Evolutionary conservation across 305 asterid genomes (phyloP).

Genomic region (Fraxinus velutina): DNA sequence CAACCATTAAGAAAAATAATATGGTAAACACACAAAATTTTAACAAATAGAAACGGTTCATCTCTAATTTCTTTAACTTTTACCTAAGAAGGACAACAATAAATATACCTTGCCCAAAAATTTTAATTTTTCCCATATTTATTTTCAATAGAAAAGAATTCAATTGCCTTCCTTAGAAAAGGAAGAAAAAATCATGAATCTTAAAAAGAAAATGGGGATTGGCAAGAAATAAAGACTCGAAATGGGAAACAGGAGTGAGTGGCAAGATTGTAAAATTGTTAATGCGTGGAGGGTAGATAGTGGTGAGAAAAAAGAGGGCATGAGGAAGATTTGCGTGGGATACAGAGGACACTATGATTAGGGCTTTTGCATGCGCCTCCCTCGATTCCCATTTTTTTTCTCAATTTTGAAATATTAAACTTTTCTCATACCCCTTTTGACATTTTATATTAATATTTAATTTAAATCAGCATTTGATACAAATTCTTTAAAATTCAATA

Average conservation of each 20-base stretch:
- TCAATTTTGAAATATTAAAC: background rate
- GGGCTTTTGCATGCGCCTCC: constrained; percentile 51
- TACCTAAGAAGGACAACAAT: background rate
- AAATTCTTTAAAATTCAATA: too few species aligned
- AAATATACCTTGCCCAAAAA: background rate
- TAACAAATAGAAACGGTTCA: background rate
- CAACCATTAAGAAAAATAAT: background rate
- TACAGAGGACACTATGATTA: constrained; percentile 40
- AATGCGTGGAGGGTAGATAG: background rate
- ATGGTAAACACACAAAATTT: background rate
- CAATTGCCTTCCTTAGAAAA: background rate
- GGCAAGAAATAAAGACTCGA: background rate
- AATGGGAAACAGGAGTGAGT: background rate
- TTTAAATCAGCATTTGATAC: too few species aligned
- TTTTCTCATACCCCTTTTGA: background rate
- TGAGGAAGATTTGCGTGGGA: constrained; percentile 36
- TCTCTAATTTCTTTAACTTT: background rate
- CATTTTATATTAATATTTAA: background rate
- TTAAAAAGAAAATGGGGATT: background rate
- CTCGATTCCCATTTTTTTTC: constrained; percentile 20
- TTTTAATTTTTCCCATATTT: background rate
- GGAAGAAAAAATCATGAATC: background rate
- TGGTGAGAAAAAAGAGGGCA: constrained; percentile 20
- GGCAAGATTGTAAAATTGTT: background rate
- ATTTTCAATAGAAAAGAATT: background rate